Evolutionary conservation across 2,329 filamentous ascomycete species (phyloP).

Genomic region (Atkinsonella texensis): DNA sequence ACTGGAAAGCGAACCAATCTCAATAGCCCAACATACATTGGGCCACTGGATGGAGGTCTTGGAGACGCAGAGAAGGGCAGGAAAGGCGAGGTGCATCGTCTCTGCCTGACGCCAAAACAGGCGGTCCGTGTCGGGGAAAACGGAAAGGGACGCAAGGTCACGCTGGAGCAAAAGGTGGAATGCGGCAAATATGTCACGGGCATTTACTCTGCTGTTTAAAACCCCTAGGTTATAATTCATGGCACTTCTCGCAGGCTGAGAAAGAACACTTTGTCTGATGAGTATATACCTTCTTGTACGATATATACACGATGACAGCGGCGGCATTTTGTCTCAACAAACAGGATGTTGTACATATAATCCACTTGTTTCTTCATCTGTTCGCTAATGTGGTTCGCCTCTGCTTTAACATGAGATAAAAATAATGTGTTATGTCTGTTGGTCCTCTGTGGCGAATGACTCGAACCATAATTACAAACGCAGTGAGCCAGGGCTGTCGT

Average conservation of each 20-base stretch:
- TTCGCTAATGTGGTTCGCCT: not conserved
- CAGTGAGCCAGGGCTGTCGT: not conserved
- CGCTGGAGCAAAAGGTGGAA: conserved; percentile 75
- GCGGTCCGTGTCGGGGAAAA: conserved; percentile 51
- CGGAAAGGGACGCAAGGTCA: conserved; percentile 54
- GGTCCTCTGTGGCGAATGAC: not conserved
- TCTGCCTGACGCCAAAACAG: conserved; percentile 68
- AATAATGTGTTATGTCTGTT: not conserved
- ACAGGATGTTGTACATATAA: not conserved
- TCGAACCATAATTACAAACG: not conserved
- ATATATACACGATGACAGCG: not conserved
- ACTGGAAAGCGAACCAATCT: conserved; percentile 80
- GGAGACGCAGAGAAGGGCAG: conserved; percentile 49
- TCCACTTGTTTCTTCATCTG: not conserved
- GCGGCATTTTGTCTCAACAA: not conserved
- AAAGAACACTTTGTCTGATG: not conserved
- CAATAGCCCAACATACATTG: conserved; percentile 64
- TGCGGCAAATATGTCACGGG: conserved; percentile 74
- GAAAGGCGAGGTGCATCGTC: conserved; percentile 53
- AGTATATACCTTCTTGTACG: not conserved
- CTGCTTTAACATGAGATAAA: not conserved
- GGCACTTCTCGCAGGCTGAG: not conserved
- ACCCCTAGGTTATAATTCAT: too few species aligned
- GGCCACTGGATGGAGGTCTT: conserved; percentile 52
- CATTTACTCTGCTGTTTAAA: conserved; percentile 55